Evolutionary conservation across 495 filamentous ascomycete species (phyloP).

Genomic region (Polyplosphaeria fusca): DNA sequence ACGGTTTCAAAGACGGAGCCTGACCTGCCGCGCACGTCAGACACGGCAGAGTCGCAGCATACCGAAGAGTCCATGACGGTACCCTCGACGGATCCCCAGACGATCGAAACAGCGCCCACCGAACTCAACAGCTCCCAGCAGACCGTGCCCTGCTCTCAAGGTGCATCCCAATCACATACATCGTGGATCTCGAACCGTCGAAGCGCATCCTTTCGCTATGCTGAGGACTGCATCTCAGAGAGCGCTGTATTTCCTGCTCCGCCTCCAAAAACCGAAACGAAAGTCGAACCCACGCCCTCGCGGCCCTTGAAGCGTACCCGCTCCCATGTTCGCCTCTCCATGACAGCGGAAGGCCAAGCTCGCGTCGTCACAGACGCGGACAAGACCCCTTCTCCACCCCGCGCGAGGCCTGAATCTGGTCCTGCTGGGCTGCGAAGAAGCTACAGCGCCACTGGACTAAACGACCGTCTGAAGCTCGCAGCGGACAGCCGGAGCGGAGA

Average conservation of each 20-base stretch:
- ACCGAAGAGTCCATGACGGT: constrained; percentile 5
- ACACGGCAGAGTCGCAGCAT: constrained; percentile 11
- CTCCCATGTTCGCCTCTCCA: constrained; percentile 61
- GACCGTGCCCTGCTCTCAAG: constrained; percentile 27
- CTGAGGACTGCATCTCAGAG: constrained; percentile 14
- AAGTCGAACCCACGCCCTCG: background rate
- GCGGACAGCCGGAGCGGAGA: constrained; percentile 9
- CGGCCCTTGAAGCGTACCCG: constrained; percentile 40
- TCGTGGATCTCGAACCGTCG: constrained; percentile 46
- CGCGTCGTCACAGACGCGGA: constrained; percentile 66
- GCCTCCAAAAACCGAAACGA: background rate
- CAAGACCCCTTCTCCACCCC: constrained; percentile 68
- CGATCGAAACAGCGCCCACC: constrained; percentile 25
- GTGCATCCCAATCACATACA: constrained; percentile 22
- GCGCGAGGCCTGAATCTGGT: constrained; percentile 31
- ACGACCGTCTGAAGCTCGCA: constrained; percentile 35
- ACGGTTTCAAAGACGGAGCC: background rate
- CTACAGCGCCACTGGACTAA: constrained; percentile 52
- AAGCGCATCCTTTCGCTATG: constrained; percentile 40
- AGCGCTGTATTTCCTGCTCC: constrained; percentile 4
- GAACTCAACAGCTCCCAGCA: constrained; percentile 28
- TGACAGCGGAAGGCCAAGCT: constrained; percentile 80
- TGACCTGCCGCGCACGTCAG: background rate
- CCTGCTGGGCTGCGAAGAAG: constrained; percentile 55
- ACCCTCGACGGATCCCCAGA: constrained; percentile 22